Conservation (phyloP, 768 basidiomycete species). For the Mycena haematopus region DNA sequence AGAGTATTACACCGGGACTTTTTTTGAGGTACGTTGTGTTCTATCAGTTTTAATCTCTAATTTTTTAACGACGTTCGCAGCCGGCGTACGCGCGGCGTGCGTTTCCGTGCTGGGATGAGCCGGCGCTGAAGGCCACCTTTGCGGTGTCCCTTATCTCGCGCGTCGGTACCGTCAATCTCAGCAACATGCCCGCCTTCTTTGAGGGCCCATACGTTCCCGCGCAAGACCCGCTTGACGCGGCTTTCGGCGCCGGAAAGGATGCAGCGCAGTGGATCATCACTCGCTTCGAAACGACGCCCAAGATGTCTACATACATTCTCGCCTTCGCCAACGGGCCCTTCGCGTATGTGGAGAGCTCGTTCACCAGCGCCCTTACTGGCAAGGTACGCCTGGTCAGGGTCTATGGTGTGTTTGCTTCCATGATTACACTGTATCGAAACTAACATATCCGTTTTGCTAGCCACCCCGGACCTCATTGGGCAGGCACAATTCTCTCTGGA, state of each 20-base stretch:
- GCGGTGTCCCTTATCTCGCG: slow-evolving; percentile 79
- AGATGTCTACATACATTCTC: slow-evolving; percentile 89
- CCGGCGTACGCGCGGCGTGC: slow-evolving; percentile 84
- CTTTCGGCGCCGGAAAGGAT: slow-evolving; percentile 31
- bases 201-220: slow-evolving; percentile 55
- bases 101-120: slow-evolving; percentile 63
- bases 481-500: slow-evolving; percentile 89
- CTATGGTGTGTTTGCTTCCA: slow-evolving; percentile 52
- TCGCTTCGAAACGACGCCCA: slow-evolving; percentile 80
- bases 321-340: slow-evolving; percentile 88
- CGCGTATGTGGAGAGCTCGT: slow-evolving; percentile 71
- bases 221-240: slow-evolving; percentile 4
- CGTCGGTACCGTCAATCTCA: slow-evolving; percentile 73
- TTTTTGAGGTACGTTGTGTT: slow-evolving; percentile 71
- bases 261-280: slow-evolving; percentile 76
- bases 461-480: slow-evolving; percentile 80
- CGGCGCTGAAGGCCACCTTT: slow-evolving; percentile 77
- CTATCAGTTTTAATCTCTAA: neutral
- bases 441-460: slow-evolving; percentile 42
- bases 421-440: neutral
- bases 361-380: slow-evolving; percentile 80
- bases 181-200: slow-evolving; percentile 83
- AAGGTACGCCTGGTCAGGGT: slow-evolving; percentile 82
- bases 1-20: slow-evolving; percentile 80
- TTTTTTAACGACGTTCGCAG: slow-evolving; percentile 41